Evolutionary conservation across 1,284 basidiomycete genomes (phyloP).

Genomic region (Heterobasidion irregulare): DNA sequence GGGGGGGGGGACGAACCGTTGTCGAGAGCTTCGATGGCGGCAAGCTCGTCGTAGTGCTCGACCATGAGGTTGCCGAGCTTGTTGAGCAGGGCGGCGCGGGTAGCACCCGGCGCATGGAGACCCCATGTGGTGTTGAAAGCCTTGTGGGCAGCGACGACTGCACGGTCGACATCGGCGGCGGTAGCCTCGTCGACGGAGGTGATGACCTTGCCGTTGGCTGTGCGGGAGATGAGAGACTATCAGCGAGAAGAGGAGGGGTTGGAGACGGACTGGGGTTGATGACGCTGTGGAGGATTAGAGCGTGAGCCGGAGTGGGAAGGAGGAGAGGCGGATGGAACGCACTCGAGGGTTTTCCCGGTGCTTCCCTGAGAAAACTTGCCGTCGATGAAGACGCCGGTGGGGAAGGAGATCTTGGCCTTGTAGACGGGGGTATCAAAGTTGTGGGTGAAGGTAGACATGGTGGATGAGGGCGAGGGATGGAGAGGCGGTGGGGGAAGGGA

Average conservation of each 20-base stretch:
- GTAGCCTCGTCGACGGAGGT: constrained; percentile 64
- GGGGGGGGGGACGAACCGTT: constrained; percentile 27
- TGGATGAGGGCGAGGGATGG: background rate
- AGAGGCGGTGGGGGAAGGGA: background rate
- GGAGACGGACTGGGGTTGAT: constrained; percentile 54
- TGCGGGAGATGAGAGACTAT: background rate
- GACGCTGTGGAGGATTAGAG: constrained; percentile 36
- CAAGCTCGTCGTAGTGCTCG: constrained; percentile 60
- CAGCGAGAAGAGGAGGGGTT: background rate
- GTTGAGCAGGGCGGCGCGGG: constrained; percentile 58
- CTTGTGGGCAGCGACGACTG: constrained; percentile 70
- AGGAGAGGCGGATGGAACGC: constrained; percentile 18
- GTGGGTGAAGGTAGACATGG: constrained; percentile 34
- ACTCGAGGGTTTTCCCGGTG: constrained; percentile 65
- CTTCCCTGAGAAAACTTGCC: constrained; percentile 72
- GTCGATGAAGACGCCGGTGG: constrained; percentile 76
- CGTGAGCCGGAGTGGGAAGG: background rate
- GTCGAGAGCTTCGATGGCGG: constrained; percentile 73
- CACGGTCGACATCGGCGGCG: constrained; percentile 64
- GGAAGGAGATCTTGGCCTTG: constrained; percentile 66
- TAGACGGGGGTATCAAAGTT: constrained; percentile 57
- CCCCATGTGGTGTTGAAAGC: constrained; percentile 77
- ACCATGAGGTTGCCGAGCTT: constrained; percentile 76
- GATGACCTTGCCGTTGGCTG: constrained; percentile 65
- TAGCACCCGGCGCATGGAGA: constrained; percentile 47